Conservation (phyloP, 1,284 basidiomycete species). For the Blastosporella zonata region DNA sequence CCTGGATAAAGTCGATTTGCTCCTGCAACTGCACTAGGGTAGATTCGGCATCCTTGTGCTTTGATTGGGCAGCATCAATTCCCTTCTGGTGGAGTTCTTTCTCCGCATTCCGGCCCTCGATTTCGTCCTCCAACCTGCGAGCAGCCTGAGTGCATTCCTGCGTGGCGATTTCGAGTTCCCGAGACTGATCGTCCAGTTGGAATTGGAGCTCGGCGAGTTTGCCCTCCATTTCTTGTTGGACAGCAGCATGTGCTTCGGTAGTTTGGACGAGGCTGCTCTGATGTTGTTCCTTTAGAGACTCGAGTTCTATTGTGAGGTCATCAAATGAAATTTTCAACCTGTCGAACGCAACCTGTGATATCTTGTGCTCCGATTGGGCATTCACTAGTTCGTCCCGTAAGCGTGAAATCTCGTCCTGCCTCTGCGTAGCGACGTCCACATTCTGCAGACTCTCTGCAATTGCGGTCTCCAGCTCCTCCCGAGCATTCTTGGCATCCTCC, state of each 20-base stretch:
- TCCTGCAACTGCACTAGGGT: slow-evolving; percentile 20
- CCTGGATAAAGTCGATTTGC: slow-evolving; percentile 13
- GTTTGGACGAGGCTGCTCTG: slow-evolving; percentile 17
- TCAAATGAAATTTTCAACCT: slow-evolving; percentile 28
- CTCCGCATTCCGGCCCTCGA: slow-evolving; percentile 29
- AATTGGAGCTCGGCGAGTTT: slow-evolving; percentile 24
- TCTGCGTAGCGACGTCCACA: slow-evolving; percentile 19
- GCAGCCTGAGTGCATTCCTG: slow-evolving; percentile 22
- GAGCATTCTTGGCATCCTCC: slow-evolving; percentile 19
- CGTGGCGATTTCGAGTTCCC: slow-evolving; percentile 24
- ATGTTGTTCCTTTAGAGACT: slow-evolving; percentile 26
- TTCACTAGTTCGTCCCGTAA: slow-evolving; percentile 27
- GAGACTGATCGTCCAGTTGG: slow-evolving; percentile 26
- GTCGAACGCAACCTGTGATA: slow-evolving; percentile 22
- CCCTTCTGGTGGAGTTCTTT: slow-evolving; percentile 21
- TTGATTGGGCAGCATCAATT: slow-evolving; percentile 17
- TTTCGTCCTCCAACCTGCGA: slow-evolving; percentile 34
- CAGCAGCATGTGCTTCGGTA: slow-evolving; percentile 17
- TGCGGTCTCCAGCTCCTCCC: slow-evolving; percentile 26
- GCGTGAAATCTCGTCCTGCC: slow-evolving; percentile 22
- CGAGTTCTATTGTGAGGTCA: slow-evolving; percentile 28
- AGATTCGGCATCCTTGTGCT: slow-evolving; percentile 27
- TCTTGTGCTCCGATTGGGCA: slow-evolving; percentile 22
- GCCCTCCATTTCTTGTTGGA: slow-evolving; percentile 25
- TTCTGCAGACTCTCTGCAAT: slow-evolving; percentile 17